These are phyloP conservation scores for Pichia sp. DNA, from an alignment of 1,139 yeast genomes.

Conservation along the genomic window DNA sequence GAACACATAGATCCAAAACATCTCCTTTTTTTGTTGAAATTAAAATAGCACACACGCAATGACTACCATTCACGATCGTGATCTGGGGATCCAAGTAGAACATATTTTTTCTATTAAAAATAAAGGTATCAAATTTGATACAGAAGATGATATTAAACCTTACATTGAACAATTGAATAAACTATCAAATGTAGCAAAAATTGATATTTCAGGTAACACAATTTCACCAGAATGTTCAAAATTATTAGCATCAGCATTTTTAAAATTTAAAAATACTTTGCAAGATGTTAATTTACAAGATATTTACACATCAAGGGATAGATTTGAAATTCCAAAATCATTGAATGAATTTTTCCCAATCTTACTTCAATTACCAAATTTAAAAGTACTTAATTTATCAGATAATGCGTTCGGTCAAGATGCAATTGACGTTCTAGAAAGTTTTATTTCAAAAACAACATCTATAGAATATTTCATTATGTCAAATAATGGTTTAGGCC, in stretches of 20 bases:
- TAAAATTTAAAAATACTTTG: slow-evolving; percentile 42
- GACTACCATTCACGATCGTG: slow-evolving; percentile 29
- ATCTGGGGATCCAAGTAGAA: slow-evolving; percentile 25
- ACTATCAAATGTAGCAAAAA: slow-evolving; percentile 40
- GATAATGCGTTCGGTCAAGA: slow-evolving; percentile 97
- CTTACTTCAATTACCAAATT: slow-evolving; percentile 58
- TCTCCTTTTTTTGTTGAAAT: not conserved
- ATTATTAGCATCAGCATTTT: slow-evolving; percentile 57
- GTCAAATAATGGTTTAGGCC: slow-evolving; percentile 96
- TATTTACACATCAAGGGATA: slow-evolving; percentile 87
- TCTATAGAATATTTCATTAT: slow-evolving; percentile 80
- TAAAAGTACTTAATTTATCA: slow-evolving; percentile 72
- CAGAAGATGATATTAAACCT: slow-evolving; percentile 65
- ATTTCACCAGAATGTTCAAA: slow-evolving; percentile 86
- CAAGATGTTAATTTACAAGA: slow-evolving; percentile 79
- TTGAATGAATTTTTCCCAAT: slow-evolving; percentile 68
- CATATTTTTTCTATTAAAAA: slow-evolving; percentile 55
- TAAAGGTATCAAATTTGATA: slow-evolving; percentile 68
- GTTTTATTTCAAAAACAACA: slow-evolving; percentile 65
- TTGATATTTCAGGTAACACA: slow-evolving; percentile 89
- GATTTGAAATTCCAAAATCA: slow-evolving; percentile 89
- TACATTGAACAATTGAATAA: slow-evolving; percentile 48
- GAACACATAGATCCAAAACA: not conserved
- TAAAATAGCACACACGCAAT: slow-evolving; percentile 11
- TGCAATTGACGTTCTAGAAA: slow-evolving; percentile 84